phyloP scores from a whole-genome alignment of 352 stramenopile genomes.

The Aphanomyces cochlioides region DNA sequence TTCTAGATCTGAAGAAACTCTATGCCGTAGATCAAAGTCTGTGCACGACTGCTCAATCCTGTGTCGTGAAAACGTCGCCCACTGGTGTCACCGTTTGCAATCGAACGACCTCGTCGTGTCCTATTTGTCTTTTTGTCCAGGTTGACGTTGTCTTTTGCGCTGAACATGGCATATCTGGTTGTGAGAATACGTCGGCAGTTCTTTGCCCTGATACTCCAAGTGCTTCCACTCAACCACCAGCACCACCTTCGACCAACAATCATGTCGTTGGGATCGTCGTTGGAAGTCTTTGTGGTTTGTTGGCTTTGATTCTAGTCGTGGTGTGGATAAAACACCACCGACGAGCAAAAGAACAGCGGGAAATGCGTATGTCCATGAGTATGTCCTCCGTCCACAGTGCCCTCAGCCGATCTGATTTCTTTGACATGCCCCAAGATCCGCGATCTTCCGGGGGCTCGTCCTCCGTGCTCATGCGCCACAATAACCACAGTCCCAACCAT shows the following conservation, averaged over 20 bases:
- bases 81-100: too few species aligned
- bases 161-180: background rate
- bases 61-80: too few species aligned
- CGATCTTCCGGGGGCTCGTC: too few species aligned
- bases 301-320: background rate
- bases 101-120: background rate
- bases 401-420: background rate
- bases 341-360: background rate
- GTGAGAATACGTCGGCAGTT: background rate
- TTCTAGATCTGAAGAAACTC: too few species aligned
- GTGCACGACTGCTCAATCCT: too few species aligned
- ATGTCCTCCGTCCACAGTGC: background rate
- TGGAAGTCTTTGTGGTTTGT: background rate
- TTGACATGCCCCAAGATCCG: background rate
- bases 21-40: too few species aligned
- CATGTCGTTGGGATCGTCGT: background rate
- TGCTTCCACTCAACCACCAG: background rate
- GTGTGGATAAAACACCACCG: background rate
- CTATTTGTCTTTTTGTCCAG: background rate
- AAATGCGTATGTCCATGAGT: background rate
- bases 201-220: background rate
- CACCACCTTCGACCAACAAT: background rate
- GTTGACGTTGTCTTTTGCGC: background rate
- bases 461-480: too few species aligned
- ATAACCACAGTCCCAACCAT: background rate